Evolutionary conservation across 768 basidiomycete genomes (phyloP).

Genomic region (Collybiopsis confluens): DNA sequence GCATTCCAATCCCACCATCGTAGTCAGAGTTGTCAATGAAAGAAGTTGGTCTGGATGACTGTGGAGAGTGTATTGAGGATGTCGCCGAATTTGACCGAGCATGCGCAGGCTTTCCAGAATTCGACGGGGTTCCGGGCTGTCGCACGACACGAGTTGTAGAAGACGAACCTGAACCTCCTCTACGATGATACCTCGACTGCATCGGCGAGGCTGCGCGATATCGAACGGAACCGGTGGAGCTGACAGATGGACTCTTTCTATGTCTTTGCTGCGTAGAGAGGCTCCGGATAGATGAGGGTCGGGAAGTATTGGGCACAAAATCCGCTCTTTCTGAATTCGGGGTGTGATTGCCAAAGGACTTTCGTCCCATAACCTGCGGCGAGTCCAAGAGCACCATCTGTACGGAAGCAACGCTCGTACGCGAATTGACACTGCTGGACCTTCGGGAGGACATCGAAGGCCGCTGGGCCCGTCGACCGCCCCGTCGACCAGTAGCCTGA

Average conservation of each 20-base stretch:
- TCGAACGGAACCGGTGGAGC: slow-evolving; percentile 68
- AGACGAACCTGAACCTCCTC: slow-evolving; percentile 78
- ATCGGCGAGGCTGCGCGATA: slow-evolving; percentile 74
- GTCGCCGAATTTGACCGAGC: slow-evolving; percentile 70
- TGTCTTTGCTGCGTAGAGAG: slow-evolving; percentile 61
- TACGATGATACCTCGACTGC: slow-evolving; percentile 68
- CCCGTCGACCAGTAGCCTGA: slow-evolving; percentile 22
- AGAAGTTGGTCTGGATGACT: slow-evolving; percentile 75
- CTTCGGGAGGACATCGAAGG: slow-evolving; percentile 78
- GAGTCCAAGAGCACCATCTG: slow-evolving; percentile 57
- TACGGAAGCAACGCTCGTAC: slow-evolving; percentile 50
- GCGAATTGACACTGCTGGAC: slow-evolving; percentile 89
- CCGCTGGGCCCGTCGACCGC: slow-evolving; percentile 57
- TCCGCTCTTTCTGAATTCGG: slow-evolving; percentile 81
- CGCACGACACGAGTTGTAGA: slow-evolving; percentile 80
- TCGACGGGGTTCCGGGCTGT: slow-evolving; percentile 25
- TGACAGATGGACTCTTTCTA: slow-evolving; percentile 71
- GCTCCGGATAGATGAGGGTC: slow-evolving; percentile 86
- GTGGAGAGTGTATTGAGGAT: slow-evolving; percentile 72
- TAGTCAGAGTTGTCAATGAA: slow-evolving; percentile 69
- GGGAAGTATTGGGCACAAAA: slow-evolving; percentile 45
- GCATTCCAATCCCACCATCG: slow-evolving; percentile 39
- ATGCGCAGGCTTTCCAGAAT: slow-evolving; percentile 42
- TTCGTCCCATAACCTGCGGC: slow-evolving; percentile 54
- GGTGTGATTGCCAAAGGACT: slow-evolving; percentile 76